Base-by-base conservation (phyloP, 805 yeast genomes). In the Barnettozyma sucrosica region DNA sequence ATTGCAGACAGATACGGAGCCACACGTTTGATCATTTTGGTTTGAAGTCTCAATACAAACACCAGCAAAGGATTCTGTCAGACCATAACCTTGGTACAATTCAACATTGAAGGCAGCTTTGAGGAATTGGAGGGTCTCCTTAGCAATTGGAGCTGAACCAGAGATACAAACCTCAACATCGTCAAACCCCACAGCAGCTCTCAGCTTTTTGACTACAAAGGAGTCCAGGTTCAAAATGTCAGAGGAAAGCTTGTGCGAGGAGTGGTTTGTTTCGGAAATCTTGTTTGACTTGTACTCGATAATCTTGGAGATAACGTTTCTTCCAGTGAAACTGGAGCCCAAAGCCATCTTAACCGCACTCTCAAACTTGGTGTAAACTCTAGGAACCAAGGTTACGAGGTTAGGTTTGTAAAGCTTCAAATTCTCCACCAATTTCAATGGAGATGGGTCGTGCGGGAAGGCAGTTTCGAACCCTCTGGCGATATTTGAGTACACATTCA, bases 131-230 rank as follows among this genome's bases (percentile, higher is more conserved):
- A 78, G 65, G 3, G 83, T 79, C 44, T 72, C 78, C 8, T 73
- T 68, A 34, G 80, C 68, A 50, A 81, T 70, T 18, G 87, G 86
- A 3, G 87, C 87, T 39, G 82, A 76, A 2, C 88, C 84, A 32
- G 67, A 59, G 24, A 62, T 53, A 41, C 64, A 54, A 33, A 55
- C 49, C 16, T 56, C 44, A 13, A 65, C 49, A 30, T 69, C 62
- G 28, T 68, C 71, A 56, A 74, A 66, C 0, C 79, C 79, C 11
- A 72, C 54, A 8, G 54, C 51, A 3, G 47, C 55, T 56, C 63
- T 55, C 42, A 56, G 32, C 25, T 44, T 42, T 30, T 51, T 56
- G 25, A 65, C 50, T 55, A 74, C 52, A 7, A 70, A 40, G 23
- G 53, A 43, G 51, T 74, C 76, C 57, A 65, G 62, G 9, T 68